These are phyloP conservation scores for Cercospora sesami DNA, from an alignment of 2,329 filamentous ascomycete genomes.

Conservation along the genomic window DNA sequence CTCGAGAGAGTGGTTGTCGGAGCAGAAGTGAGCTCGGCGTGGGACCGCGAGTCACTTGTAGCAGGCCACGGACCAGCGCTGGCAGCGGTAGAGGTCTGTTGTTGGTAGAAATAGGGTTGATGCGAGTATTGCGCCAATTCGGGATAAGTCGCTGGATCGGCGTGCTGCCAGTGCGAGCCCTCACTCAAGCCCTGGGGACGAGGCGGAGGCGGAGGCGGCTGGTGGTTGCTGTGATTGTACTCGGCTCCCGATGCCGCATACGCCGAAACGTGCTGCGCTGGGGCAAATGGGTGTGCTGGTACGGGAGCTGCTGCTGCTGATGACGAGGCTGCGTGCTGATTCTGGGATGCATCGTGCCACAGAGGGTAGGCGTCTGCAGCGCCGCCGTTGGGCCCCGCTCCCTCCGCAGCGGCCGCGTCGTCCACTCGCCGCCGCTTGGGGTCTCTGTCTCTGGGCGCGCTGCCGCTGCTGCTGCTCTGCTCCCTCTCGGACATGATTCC, in stretches of 20 bases:
- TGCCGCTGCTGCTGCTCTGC: background rate
- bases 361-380: conserved; percentile 6
- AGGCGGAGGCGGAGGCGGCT: conserved; percentile 9
- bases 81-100: conserved; percentile 22
- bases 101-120: conserved; percentile 36
- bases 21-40: conserved; percentile 2
- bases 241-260: conserved; percentile 12
- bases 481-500: conserved; percentile 17
- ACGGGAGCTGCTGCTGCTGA: background rate
- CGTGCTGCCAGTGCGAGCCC: conserved; percentile 19
- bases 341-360: conserved; percentile 13
- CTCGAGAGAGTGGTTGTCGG: conserved; percentile 17
- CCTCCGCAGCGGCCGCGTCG: conserved; percentile 2
- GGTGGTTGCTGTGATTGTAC: conserved; percentile 1
- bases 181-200: conserved; percentile 18
- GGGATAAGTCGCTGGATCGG: conserved; percentile 28
- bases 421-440: conserved; percentile 19
- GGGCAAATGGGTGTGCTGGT: background rate
- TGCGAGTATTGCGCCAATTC: conserved; percentile 32
- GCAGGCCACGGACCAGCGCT: background rate
- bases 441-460: conserved; percentile 5
- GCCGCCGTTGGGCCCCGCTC: background rate
- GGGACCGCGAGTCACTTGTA: background rate
- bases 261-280: background rate
- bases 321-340: background rate